phyloP scores from a whole-genome alignment of 768 basidiomycete genomes.

The Auricularia cornea region DNA sequence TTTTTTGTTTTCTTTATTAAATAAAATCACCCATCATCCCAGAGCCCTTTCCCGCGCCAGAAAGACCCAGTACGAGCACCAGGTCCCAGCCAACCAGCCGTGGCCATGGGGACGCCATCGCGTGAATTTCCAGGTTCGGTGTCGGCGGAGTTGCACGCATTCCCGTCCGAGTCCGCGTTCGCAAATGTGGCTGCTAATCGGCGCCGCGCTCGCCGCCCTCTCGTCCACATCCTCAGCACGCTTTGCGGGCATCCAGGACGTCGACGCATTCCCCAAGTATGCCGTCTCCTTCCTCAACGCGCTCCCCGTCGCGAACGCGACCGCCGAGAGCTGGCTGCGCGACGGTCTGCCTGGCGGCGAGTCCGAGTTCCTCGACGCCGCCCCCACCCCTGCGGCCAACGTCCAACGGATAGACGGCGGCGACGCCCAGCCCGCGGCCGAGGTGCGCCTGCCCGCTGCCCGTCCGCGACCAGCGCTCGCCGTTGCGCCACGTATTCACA shows the following conservation, averaged over 20 bases:
- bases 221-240: conserved; percentile 14
- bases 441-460: too few species aligned
- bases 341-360: conserved; percentile 69
- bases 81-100: too few species aligned
- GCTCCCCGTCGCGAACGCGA: conserved; percentile 63
- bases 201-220: conserved; percentile 9
- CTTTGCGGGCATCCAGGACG: conserved; percentile 61
- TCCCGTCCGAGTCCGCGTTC: background rate
- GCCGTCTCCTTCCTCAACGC: conserved; percentile 71
- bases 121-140: too few species aligned
- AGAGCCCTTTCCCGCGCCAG: too few species aligned
- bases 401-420: conserved; percentile 56
- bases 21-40: too few species aligned
- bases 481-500: background rate
- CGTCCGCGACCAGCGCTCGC: too few species aligned
- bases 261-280: conserved; percentile 75
- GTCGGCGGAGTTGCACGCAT: conserved; percentile 1
- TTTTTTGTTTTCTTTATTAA: too few species aligned
- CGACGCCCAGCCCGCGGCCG: conserved; percentile 25
- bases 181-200: conserved; percentile 4
- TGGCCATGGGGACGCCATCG: background rate
- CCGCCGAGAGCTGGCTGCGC: conserved; percentile 65
- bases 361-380: conserved; percentile 63
- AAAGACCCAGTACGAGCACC: too few species aligned
- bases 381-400: conserved; percentile 27